phyloP scores from a whole-genome alignment of 1,284 basidiomycete species.

The Nidula niveotomentosa region DNA sequence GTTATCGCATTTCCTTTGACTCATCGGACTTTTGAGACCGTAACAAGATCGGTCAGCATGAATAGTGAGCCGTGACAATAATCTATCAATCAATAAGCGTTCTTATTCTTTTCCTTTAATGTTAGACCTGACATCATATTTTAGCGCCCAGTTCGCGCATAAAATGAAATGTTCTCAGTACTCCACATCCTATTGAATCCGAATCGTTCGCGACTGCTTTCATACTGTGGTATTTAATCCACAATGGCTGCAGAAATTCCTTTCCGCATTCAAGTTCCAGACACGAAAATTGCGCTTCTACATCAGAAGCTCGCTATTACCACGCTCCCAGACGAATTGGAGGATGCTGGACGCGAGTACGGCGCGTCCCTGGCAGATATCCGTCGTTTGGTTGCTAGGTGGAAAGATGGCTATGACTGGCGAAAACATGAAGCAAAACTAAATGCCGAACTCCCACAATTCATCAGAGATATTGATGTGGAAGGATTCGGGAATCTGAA shows the following conservation, averaged over 20 bases:
- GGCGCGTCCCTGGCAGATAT: constrained; percentile 42
- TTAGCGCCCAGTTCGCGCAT: no score
- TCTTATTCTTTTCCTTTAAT: no score
- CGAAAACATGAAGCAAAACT: constrained; percentile 33
- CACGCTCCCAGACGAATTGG: constrained; percentile 41
- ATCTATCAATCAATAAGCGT: no score
- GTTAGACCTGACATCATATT: no score
- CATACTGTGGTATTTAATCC: no score
- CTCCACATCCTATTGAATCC: no score
- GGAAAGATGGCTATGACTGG: constrained; percentile 44
- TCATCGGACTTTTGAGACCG: no score
- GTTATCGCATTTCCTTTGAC: no score
- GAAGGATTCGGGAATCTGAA: constrained; percentile 36
- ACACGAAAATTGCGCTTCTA: constrained; percentile 28
- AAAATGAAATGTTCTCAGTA: no score
- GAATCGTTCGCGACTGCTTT: no score
- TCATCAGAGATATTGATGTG: constrained; percentile 38
- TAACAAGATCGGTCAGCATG: no score
- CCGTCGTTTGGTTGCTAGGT: constrained; percentile 33
- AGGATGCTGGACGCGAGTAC: constrained; percentile 37
- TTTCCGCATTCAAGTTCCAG: constrained; percentile 36
- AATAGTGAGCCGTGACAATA: no score
- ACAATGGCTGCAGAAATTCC: constrained; percentile 17
- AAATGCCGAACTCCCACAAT: constrained; percentile 42
- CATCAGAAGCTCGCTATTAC: constrained; percentile 33